A percentile compares a stretch with the other conserved stretches of the same genome.
Conservation (phyloP, 306 rosid genomes). For the Dryas alaskensis region DNA sequence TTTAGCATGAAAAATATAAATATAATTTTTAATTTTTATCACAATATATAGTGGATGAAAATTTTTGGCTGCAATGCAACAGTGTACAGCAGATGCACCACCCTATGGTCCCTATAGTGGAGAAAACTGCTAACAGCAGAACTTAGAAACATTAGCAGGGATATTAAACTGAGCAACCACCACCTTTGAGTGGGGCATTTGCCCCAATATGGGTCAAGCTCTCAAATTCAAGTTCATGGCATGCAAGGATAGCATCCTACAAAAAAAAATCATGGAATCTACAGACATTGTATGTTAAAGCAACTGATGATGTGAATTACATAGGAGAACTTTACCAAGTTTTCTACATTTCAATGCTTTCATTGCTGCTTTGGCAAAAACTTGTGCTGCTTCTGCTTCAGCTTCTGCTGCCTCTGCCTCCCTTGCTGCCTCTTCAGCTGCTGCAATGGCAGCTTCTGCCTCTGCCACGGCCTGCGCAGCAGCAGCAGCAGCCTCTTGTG, state of each 20-base stretch:
- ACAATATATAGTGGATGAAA: not conserved
- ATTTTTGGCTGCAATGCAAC: too few relatives aligned
- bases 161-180: not conserved
- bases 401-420: constrained; percentile 94
- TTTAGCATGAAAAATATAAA: not conserved
- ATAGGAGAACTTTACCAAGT: constrained; percentile 31
- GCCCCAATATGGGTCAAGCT: not conserved
- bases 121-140: not conserved
- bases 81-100: too few relatives aligned
- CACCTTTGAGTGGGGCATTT: not conserved
- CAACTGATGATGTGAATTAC: not conserved
- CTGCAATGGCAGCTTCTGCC: constrained; percentile 90
- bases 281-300: not conserved
- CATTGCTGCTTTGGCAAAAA: constrained; percentile 88
- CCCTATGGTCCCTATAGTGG: too few relatives aligned
- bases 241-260: constrained; percentile 12
- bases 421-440: constrained; percentile 87
- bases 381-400: constrained; percentile 89
- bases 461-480: constrained; percentile 93
- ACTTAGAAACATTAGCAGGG: not conserved
- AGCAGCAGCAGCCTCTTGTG: constrained; percentile 83
- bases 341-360: constrained; percentile 75
- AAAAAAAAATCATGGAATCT: not conserved
- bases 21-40: not conserved
- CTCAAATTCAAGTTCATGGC: not conserved